Evolutionary conservation across 1,139 yeast genomes (phyloP).

Genomic region (Scheffersomyces lignicola): DNA sequence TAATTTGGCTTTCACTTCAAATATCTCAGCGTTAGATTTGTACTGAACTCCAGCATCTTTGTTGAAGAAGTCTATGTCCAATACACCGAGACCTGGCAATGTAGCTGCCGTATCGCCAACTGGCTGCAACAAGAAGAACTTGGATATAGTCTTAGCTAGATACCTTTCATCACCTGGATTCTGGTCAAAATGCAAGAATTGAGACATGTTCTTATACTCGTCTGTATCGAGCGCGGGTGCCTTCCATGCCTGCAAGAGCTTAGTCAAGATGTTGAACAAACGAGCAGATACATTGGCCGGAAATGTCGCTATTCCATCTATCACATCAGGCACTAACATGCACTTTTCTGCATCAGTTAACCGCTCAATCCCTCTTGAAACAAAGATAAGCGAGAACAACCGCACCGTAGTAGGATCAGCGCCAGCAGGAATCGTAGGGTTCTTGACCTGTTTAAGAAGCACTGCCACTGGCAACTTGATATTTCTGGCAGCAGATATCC

Average conservation of each 20-base stretch:
- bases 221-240: conserved; percentile 48
- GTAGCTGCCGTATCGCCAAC: conserved; percentile 20
- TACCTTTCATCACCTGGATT: conserved; percentile 39
- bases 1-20: conserved; percentile 40
- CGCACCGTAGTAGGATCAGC: conserved; percentile 55
- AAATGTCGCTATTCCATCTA: conserved; percentile 45
- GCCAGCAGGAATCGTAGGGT: conserved; percentile 45
- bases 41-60: conserved; percentile 65
- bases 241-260: conserved; percentile 51
- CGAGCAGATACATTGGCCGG: conserved; percentile 51
- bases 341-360: conserved; percentile 32
- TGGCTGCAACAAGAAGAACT: conserved; percentile 59
- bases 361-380: conserved; percentile 65
- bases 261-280: conserved; percentile 60
- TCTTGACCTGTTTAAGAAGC: conserved; percentile 61
- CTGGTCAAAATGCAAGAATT: conserved; percentile 27
- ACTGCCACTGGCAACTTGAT: conserved; percentile 63
- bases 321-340: conserved; percentile 47
- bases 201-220: conserved; percentile 38
- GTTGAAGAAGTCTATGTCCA: conserved; percentile 61
- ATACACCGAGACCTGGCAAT: conserved; percentile 62
- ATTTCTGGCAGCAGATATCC: conserved; percentile 58
- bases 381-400: conserved; percentile 64
- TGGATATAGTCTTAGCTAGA: conserved; percentile 48
- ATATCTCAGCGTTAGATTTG: conserved; percentile 47